Conservation (phyloP, 2,329 filamentous ascomycete genomes). For the Lizonia empirigonia region DNA sequence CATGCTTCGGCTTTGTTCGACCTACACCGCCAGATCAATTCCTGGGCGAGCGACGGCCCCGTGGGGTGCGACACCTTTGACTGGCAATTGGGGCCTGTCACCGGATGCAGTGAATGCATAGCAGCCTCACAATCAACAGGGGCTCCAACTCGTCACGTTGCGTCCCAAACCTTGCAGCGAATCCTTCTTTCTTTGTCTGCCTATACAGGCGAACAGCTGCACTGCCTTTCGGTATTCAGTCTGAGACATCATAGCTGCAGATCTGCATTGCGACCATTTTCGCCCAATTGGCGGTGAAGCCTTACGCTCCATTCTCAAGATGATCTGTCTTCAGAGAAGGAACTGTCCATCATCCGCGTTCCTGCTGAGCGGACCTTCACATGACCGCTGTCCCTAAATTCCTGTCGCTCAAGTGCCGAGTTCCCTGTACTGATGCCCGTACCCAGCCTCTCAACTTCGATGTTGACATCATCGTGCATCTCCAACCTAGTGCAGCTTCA, state of each 20-base stretch:
- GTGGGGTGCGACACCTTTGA: slow-evolving; percentile 15
- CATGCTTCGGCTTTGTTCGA: slow-evolving; percentile 31
- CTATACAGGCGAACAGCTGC: neutral
- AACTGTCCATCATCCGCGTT: neutral
- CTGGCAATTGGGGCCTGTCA: slow-evolving; percentile 1
- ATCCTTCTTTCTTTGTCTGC: neutral
- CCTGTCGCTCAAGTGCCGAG: slow-evolving; percentile 2
- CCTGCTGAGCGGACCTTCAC: neutral
- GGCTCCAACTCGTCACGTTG: slow-evolving; percentile 7
- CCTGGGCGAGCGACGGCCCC: slow-evolving; percentile 20
- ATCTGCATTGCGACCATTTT: neutral
- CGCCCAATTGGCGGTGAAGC: slow-evolving; percentile 18
- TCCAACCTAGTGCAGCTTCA: neutral
- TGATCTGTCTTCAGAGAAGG: neutral
- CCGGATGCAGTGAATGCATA: slow-evolving; percentile 2
- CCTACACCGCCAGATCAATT: slow-evolving; percentile 29
- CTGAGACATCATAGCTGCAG: neutral
- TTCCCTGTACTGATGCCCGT: slow-evolving; percentile 2
- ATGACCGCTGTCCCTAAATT: neutral
- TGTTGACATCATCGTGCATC: slow-evolving; percentile 18
- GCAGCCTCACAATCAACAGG: slow-evolving; percentile 10
- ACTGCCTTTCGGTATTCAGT: neutral
- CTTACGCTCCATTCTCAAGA: slow-evolving; percentile 1
- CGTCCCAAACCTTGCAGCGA: neutral
- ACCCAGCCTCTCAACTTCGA: neutral